Base-by-base conservation (phyloP, 495 filamentous ascomycete genomes). In the Jackrogersella multiformis region DNA sequence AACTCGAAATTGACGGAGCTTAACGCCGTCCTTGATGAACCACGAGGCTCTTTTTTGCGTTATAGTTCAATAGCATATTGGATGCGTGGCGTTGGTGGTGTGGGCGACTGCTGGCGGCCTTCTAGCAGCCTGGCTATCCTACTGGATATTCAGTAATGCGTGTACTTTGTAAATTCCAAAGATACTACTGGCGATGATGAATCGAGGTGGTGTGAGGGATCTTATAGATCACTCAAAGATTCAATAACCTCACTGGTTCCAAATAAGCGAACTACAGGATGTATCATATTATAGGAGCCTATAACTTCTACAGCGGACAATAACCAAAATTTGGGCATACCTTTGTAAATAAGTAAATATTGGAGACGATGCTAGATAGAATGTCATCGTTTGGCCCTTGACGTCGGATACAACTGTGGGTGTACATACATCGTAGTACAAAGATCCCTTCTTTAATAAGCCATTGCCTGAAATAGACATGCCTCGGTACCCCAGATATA, bases 401-500 rank as follows among this genome's bases (percentile, higher is more conserved):
- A 30, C 26, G 4, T 30, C 26, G 7, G 26, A 30, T 30, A 30
- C n/a, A n/a, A n/a, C n/a, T n/a, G n/a, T n/a, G 26, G 3, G 4
- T 7, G 7, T 30, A 30, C 7, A 7, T 30, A 7, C 26, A 30
- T 4, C 7, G 26, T 3, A 30, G 26, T 30, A n/a, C 26, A 30
- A 4, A 7, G 26, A 30, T 7, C 26, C 26, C 52, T 24, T 41
- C 18, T 52, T 15, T 12, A 6, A 2, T 0, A 36, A 30, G 16
- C 21, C 45, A 12, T 24, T 46, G 5, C 67, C 52, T 13, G 42
- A 61, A 62, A 44, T 51, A 49, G 62, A 56, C 23, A 48, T 73
- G 53, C 71, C 69, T 68, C 61, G 71, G 71, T 44, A 63, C 52
- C 67, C 68, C 39, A 51, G 65, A 23, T 56, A 49, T 55, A 49